These are phyloP conservation scores for Graphilbum ipis-grandicollis DNA, from an alignment of 2,329 filamentous ascomycete species.

Conservation along the genomic window DNA sequence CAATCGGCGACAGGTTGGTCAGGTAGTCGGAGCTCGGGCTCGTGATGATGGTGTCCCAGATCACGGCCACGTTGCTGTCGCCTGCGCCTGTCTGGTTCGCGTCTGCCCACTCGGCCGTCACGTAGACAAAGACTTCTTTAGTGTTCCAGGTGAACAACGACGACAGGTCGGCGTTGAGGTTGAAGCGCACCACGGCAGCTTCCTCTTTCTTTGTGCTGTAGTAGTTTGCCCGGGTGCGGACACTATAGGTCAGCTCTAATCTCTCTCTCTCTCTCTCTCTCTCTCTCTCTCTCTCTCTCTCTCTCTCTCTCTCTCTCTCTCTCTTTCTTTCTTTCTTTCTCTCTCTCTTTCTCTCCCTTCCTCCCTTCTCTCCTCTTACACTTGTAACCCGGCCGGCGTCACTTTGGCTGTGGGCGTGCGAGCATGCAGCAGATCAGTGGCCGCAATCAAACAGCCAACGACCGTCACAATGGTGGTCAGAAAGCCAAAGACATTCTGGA, in stretches of 20 bases:
- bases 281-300: too few species aligned
- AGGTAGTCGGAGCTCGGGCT: slow-evolving; percentile 47
- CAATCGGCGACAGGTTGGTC: slow-evolving; percentile 38
- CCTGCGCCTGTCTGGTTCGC: slow-evolving; percentile 15
- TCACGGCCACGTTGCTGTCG: slow-evolving; percentile 54
- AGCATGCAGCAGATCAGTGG: slow-evolving; percentile 55
- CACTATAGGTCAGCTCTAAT: too few species aligned
- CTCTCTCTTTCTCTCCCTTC: too few species aligned
- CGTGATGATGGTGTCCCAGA: slow-evolving; percentile 93
- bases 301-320: too few species aligned
- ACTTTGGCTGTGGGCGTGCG: slow-evolving; percentile 48
- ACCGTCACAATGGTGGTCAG: slow-evolving; percentile 87
- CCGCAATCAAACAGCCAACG: slow-evolving; percentile 62
- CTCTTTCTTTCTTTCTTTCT: too few species aligned
- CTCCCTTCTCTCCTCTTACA: slow-evolving; percentile 35
- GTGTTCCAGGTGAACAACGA: slow-evolving; percentile 99
- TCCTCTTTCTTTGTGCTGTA: slow-evolving; percentile 87
- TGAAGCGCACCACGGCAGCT: slow-evolving; percentile 88
- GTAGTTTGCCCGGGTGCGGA: slow-evolving; percentile 88
- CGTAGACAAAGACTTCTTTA: slow-evolving; percentile 93
- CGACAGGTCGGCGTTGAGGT: slow-evolving; percentile 76
- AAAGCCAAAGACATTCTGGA: slow-evolving; percentile 92
- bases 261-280: too few species aligned
- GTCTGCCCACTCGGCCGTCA: slow-evolving; percentile 60
- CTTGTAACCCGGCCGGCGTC: slow-evolving; percentile 60